phyloP scores from a whole-genome alignment of 345 rosid species.

The Eucalyptus albens region DNA sequence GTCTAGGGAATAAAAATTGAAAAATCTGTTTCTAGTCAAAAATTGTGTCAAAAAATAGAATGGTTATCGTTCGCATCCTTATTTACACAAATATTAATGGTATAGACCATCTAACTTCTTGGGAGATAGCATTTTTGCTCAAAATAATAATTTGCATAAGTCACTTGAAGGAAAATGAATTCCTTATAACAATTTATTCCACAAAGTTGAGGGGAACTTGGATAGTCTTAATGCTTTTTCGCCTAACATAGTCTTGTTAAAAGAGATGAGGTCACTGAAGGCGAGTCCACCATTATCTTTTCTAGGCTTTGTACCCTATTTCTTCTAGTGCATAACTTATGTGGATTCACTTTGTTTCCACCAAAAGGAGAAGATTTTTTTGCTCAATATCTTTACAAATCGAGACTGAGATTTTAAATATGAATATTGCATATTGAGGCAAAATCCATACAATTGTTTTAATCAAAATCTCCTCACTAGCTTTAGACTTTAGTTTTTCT shows the following conservation, averaged over 20 bases:
- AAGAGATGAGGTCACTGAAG: background rate
- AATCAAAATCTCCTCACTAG: background rate
- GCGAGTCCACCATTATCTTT: background rate
- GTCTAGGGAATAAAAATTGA: no score
- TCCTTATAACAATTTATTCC: background rate
- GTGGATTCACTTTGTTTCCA: no score
- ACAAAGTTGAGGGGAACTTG: background rate
- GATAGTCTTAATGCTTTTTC: background rate
- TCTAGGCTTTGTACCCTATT: background rate
- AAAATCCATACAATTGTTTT: rapidly evolving
- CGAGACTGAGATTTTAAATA: background rate
- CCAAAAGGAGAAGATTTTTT: background rate
- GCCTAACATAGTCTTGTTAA: background rate
- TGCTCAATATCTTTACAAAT: background rate
- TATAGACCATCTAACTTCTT: background rate
- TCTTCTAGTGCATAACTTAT: background rate
- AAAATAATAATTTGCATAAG: no score
- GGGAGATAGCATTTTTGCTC: background rate
- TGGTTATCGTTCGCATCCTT: rapidly evolving
- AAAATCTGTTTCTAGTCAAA: no score
- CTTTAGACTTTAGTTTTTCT: background rate
- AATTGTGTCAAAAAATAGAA: no score
- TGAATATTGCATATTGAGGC: background rate
- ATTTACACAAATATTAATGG: background rate
- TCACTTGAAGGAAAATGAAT: background rate